Evolutionary conservation across 2,329 filamentous ascomycete species (phyloP).

Genomic region (Beauveria pseudobassiana): DNA sequence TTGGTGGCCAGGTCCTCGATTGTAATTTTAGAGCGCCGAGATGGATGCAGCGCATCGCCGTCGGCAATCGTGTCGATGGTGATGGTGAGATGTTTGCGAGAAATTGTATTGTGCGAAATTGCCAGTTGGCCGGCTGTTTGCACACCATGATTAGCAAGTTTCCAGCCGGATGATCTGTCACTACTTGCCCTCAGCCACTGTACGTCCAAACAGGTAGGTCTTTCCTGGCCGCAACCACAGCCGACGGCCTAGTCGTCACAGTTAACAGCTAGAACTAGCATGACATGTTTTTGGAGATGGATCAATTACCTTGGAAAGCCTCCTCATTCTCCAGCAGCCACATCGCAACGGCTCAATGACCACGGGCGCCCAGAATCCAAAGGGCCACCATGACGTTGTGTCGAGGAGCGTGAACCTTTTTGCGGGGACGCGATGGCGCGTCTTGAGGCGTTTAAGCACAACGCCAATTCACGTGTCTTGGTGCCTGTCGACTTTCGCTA

Average conservation of each 20-base stretch:
- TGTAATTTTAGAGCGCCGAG: constrained; percentile 59
- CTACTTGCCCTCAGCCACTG: constrained; percentile 53
- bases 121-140: constrained; percentile 54
- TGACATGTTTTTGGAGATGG: neutral
- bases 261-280: neutral
- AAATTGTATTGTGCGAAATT: constrained; percentile 76
- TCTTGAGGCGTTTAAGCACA: constrained; percentile 11
- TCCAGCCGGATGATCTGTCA: too few relatives aligned
- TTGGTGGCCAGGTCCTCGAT: constrained; percentile 80
- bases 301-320: constrained; percentile 38
- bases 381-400: constrained; percentile 1
- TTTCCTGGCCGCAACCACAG: constrained; percentile 84
- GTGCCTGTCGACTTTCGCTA: neutral
- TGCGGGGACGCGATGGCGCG: constrained; percentile 10
- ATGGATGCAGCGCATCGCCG: constrained; percentile 58
- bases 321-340: constrained; percentile 58
- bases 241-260: constrained; percentile 33
- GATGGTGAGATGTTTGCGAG: constrained; percentile 79
- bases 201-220: constrained; percentile 78
- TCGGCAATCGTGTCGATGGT: constrained; percentile 57
- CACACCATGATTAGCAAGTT: neutral
- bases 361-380: neutral
- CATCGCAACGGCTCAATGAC: constrained; percentile 34
- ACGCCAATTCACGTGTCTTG: constrained; percentile 18
- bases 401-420: constrained; percentile 5